Evolutionary conservation across 495 filamentous ascomycete genomes (phyloP).

Genomic region (Aspergillus bridgeri): DNA sequence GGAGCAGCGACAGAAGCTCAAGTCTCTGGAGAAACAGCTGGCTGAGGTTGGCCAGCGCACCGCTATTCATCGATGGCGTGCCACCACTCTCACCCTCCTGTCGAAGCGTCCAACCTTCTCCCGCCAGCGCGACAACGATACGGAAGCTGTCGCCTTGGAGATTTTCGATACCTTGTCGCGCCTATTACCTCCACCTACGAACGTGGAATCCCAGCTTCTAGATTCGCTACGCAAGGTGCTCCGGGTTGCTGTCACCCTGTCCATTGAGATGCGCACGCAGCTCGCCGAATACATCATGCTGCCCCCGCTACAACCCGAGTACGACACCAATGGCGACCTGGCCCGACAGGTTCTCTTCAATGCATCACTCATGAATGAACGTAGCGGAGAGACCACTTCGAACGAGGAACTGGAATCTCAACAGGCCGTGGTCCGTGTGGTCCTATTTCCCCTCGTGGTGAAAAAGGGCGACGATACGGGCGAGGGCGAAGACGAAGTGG

Average conservation of each 20-base stretch:
- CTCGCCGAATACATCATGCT: conserved; percentile 96
- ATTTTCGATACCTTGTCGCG: conserved; percentile 73
- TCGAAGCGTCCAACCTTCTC: conserved; percentile 71
- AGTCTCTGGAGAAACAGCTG: conserved; percentile 87
- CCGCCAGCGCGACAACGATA: conserved; percentile 74
- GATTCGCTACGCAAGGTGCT: conserved; percentile 81
- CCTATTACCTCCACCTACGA: conserved; percentile 78
- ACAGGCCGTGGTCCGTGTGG: conserved; percentile 77
- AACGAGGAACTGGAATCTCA: conserved; percentile 75
- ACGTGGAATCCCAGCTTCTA: conserved; percentile 69
- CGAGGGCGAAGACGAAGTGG: conserved; percentile 82
- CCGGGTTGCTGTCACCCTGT: conserved; percentile 75
- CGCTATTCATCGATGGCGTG: conserved; percentile 93
- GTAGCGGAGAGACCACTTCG: conserved; percentile 60
- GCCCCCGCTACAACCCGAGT: conserved; percentile 90
- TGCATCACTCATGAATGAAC: conserved; percentile 88
- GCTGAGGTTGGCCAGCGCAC: conserved; percentile 75
- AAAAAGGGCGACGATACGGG: conserved; percentile 89
- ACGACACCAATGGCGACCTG: conserved; percentile 88
- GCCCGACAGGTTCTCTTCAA: conserved; percentile 81
- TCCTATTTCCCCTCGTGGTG: conserved; percentile 91
- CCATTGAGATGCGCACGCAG: conserved; percentile 95
- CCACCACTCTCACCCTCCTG: conserved; percentile 85
- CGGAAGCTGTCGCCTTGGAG: conserved; percentile 82
- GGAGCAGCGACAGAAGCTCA: conserved; percentile 94